These are phyloP conservation scores for Spinacia oleracea DNA, from an alignment of 179 eudicot genomes.

Conservation along the genomic window DNA sequence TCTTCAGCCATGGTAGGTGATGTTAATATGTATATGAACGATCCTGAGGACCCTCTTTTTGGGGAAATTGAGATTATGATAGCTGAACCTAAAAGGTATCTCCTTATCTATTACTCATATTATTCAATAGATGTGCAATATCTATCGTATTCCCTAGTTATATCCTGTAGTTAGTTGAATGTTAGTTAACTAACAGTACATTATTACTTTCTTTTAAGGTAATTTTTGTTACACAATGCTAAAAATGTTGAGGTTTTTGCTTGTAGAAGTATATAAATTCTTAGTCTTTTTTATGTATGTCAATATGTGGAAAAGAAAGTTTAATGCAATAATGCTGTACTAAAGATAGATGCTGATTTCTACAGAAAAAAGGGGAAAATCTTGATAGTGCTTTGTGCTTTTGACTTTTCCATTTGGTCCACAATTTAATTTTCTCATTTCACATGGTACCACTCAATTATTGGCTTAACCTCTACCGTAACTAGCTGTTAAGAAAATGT, in stretches of 20 bases:
- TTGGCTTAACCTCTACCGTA: no score
- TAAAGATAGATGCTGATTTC: not conserved
- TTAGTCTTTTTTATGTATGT: no score
- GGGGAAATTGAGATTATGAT: constrained; percentile 96
- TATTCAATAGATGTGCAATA: not conserved
- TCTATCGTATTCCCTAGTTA: not conserved
- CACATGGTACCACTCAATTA: no score
- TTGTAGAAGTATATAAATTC: not conserved
- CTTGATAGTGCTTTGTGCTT: no score
- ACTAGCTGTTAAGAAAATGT: no score
- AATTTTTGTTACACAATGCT: no score
- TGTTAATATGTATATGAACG: constrained; percentile 93
- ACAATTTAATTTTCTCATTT: no score
- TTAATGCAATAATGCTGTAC: not conserved
- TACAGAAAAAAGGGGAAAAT: no score
- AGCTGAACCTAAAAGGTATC: constrained; percentile 82
- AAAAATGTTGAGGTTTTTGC: not conserved
- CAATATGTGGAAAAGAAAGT: no score
- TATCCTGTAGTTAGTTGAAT: not conserved
- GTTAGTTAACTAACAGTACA: not conserved
- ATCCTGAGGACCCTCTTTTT: constrained; percentile 65
- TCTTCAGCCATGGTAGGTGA: constrained; percentile 91
- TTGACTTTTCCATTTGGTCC: no score
- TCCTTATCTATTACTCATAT: not conserved
- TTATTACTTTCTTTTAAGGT: not conserved